Base-by-base conservation (phyloP, 2,329 filamentous ascomycete genomes). In the Diaporthe sp. region DNA sequence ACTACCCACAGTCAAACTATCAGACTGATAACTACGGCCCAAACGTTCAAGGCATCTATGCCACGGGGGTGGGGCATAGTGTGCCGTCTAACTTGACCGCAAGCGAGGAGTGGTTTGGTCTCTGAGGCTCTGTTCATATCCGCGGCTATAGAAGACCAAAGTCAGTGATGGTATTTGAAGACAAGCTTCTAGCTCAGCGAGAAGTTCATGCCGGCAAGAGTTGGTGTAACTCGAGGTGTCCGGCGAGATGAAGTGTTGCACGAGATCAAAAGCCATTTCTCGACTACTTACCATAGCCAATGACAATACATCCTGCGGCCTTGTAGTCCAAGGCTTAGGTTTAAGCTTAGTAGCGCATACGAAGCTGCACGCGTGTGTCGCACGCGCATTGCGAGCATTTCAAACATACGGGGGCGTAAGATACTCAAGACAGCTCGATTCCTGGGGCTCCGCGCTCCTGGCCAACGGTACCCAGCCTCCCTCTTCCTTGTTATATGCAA, bases 1-100 rank as follows among this genome's bases (percentile, higher is more conserved):
- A 86, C 76, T 79, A 74, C 19, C 85, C 85, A 19, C 80, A 82
- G 73, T 79, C 78, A 28, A 83, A 82, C 28, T 87, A 85, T 77
- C 83, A 82, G 44, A 86, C 81, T 15, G 83, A 82, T 59, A 81
- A 84, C 6, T 86, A 84, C 75, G 85, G 85, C 13, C 81, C 83
- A 15, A 79, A 71, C 9, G 79, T 84, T 37, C 81, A 84, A 77
- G 83, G 82, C 2, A 84, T 84, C 22, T 84, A 78, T 75, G 79
- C 77, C 46, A 78, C 73, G 10, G 78, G 78, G 0, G 78, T 80
- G 1, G 79, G 80, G 5, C 79, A 81, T 58, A 79, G 75, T n/a
- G 79, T 80, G 44, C 79, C 78, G 53, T 65, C 77, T 22, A 78
- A 79, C 46, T 67, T 78, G 72, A 79, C 77, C 9, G 79, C 82